Percentiles rank a stretch among this genome's conserved stretches.
phyloP scores from a whole-genome alignment of 2,329 filamentous ascomycete genomes.

The Helotiales sp. region DNA sequence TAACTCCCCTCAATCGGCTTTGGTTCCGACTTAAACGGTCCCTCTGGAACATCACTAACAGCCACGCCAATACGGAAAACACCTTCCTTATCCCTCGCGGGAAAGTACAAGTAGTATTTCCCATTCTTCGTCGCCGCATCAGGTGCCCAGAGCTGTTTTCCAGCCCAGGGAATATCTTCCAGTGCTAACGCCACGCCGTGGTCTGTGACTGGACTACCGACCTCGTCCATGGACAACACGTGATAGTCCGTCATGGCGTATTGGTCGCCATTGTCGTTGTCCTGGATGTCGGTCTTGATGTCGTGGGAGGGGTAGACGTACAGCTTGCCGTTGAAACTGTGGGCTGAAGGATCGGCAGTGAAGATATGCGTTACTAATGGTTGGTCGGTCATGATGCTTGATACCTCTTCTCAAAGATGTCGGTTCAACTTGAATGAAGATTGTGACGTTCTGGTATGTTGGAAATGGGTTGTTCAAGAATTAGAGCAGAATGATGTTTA shows the following conservation, averaged over 20 bases:
- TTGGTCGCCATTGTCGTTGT: constrained; percentile 86
- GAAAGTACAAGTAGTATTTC: constrained; percentile 79
- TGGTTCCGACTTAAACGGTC: constrained; percentile 71
- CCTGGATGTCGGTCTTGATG: constrained; percentile 72
- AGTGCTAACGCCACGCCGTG: constrained; percentile 72
- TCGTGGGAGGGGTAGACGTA: constrained; percentile 86
- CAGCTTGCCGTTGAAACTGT: constrained; percentile 75
- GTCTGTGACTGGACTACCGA: constrained; percentile 66
- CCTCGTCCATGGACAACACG: constrained; percentile 66
- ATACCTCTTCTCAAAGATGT: background rate
- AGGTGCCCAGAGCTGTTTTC: constrained; percentile 81
- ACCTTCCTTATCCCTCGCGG: constrained; percentile 70
- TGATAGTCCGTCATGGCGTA: constrained; percentile 88
- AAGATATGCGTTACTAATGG: constrained; percentile 77
- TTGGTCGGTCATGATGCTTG: constrained; percentile 23
- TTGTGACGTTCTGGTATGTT: background rate
- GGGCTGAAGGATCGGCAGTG: constrained; percentile 80
- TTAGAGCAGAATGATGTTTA: background rate
- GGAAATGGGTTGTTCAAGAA: background rate
- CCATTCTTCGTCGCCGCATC: constrained; percentile 72
- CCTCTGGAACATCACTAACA: constrained; percentile 64
- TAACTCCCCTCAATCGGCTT: constrained; percentile 71
- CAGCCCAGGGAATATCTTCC: constrained; percentile 75
- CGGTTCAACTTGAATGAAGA: too few relatives aligned
- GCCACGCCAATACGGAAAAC: constrained; percentile 80